These are phyloP conservation scores for Blepharisma stoltei DNA, from an alignment of 73 alveolate species.

Conservation along the genomic window DNA sequence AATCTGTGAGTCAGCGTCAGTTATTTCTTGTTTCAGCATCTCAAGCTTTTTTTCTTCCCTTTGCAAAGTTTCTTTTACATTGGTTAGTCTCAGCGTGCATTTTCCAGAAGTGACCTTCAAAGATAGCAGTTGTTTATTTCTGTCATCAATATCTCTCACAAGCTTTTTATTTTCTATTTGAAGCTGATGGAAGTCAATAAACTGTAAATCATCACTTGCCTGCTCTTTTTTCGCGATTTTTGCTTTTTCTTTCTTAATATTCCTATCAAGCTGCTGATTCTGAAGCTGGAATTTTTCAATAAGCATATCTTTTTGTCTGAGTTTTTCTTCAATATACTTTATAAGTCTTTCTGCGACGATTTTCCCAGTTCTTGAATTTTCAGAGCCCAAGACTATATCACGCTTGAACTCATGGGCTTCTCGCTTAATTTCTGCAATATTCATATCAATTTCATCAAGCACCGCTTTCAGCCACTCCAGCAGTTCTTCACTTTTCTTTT, in stretches of 20 bases:
- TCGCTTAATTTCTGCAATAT: constrained; percentile 81
- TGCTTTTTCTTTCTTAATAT: constrained; percentile 76
- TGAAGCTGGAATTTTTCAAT: constrained; percentile 70
- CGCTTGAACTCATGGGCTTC: constrained; percentile 89
- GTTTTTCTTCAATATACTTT: constrained; percentile 81
- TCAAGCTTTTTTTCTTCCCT: constrained; percentile 34
- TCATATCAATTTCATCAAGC: constrained; percentile 80
- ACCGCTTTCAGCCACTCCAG: constrained; percentile 79
- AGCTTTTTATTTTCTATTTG: constrained; percentile 95
- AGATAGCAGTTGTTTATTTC: constrained; percentile 79
- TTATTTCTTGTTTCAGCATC: constrained; percentile 3
- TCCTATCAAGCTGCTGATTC: constrained; percentile 64
- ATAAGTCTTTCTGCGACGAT: constrained; percentile 81
- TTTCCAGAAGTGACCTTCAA: constrained; percentile 89
- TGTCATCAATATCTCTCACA: constrained; percentile 90
- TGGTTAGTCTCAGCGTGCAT: constrained; percentile 67
- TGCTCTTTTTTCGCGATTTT: constrained; percentile 89
- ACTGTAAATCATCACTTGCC: constrained; percentile 92
- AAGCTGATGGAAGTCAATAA: constrained; percentile 90
- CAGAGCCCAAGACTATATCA: constrained; percentile 75
- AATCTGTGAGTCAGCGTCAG: background rate
- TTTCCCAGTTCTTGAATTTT: constrained; percentile 83
- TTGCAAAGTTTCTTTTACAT: constrained; percentile 58
- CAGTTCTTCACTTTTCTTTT: constrained; percentile 79
- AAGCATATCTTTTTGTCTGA: constrained; percentile 76